These are phyloP conservation scores for Ploettnerulaceae sp. DNA, from an alignment of 2,329 filamentous ascomycete genomes.

Conservation along the genomic window DNA sequence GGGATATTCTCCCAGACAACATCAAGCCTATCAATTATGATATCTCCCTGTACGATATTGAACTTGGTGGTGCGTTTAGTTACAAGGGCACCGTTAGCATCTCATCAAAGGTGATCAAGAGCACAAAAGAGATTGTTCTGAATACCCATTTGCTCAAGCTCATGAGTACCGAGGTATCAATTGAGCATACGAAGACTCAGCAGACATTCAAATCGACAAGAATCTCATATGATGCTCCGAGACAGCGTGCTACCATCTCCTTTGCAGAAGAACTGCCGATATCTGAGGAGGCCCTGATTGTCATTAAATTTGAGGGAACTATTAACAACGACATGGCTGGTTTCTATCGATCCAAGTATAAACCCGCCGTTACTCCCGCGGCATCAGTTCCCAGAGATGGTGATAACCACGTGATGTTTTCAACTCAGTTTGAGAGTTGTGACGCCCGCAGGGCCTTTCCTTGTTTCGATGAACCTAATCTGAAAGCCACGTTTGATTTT, in stretches of 20 bases:
- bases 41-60: constrained; percentile 74
- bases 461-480: constrained; percentile 95
- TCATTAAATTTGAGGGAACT: constrained; percentile 70
- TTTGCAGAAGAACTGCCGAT: constrained; percentile 69
- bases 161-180: constrained; percentile 56
- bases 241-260: constrained; percentile 74
- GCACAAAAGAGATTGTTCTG: constrained; percentile 72
- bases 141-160: constrained; percentile 85
- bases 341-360: constrained; percentile 93
- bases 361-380: constrained; percentile 66
- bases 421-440: constrained; percentile 95
- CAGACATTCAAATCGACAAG: constrained; percentile 53
- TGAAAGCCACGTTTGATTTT: constrained; percentile 95
- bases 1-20: constrained; percentile 56
- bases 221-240: constrained; percentile 76
- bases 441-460: constrained; percentile 94
- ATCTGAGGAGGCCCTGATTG: constrained; percentile 60
- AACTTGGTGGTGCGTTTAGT: constrained; percentile 62
- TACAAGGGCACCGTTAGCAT: constrained; percentile 87
- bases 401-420: constrained; percentile 71
- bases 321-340: constrained; percentile 91
- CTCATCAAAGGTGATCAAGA: constrained; percentile 64
- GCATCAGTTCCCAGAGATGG: constrained; percentile 72
- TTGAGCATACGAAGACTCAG: constrained; percentile 53
- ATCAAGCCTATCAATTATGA: constrained; percentile 84